Conservation (phyloP, 164 flowering plant species). For the Euptelea pleiosperma region DNA sequence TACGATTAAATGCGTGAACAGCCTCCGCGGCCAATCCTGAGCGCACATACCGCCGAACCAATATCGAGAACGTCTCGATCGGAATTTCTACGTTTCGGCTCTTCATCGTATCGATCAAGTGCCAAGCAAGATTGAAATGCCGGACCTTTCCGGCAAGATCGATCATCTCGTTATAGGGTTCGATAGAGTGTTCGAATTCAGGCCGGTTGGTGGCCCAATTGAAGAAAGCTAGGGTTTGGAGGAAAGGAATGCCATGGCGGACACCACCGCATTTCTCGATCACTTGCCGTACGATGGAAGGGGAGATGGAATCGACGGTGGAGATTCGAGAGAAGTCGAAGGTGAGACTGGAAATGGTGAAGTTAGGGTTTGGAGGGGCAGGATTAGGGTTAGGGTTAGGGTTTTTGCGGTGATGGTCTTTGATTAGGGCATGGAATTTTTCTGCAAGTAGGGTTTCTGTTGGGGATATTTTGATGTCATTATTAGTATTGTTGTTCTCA, state of each 20-base stretch:
- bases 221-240: conserved; percentile 73
- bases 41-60: conserved; percentile 69
- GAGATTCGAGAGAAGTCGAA: conserved; percentile 37
- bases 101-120: conserved; percentile 62
- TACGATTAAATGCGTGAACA: conserved; percentile 72
- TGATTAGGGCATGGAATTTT: conserved; percentile 54
- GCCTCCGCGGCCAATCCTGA: conserved; percentile 90
- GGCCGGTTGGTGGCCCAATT: conserved; percentile 58
- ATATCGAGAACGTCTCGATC: conserved; percentile 46
- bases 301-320: conserved; percentile 35
- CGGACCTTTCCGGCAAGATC: conserved; percentile 79
- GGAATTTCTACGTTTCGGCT: conserved; percentile 38
- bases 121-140: conserved; percentile 75
- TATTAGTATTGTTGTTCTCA: neutral
- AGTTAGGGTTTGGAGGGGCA: conserved; percentile 32
- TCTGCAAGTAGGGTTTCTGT: conserved; percentile 47
- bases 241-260: conserved; percentile 80
- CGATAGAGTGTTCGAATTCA: conserved; percentile 28
- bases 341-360: conserved; percentile 55
- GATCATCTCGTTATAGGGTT: conserved; percentile 62
- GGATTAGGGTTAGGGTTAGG: conserved; percentile 37
- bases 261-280: conserved; percentile 53
- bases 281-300: conserved; percentile 47
- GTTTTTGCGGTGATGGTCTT: conserved; percentile 72
- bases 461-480: conserved; percentile 16